Base-by-base conservation (phyloP, 2,329 filamentous ascomycete genomes). In the Fusarium sp. region DNA sequence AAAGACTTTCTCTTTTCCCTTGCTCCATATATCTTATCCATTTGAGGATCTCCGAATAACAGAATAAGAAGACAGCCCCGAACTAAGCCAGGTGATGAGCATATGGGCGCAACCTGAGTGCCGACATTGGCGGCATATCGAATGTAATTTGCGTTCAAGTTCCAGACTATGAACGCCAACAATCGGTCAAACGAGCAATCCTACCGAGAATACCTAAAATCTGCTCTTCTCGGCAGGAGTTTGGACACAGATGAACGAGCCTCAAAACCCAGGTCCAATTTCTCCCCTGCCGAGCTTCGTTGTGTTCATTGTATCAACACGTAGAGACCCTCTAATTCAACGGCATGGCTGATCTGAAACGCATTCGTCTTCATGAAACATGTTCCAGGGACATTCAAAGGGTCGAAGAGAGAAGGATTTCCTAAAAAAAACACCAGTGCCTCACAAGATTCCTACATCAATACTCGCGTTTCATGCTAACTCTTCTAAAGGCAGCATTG, bases 221-320 rank as follows among this genome's bases (percentile, higher is more conserved):
- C 36, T 47, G 27, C 21, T 63, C 23, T 39, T n/a, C 15, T 23
- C 29, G 23, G 36, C 39, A 65, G 41, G 48, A 40, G 50, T 14
- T 21, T 23, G 37, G 40, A 51, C n/a, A 54, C 49, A 45, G 18
- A 29, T 20, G 27, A 48, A 29, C 23, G 43, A 52, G 50, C 50
- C 61, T 66, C 51, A 53, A 47, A 43, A 61, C 56, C 65, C 61
- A 63, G 41, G 35, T 51, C 31, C 65, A 47, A 46, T 46, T 27
- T 53, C 47, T 62, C 60, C 65, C 61, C 66, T 66, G 61, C 61
- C 66, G 61, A 68, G 55, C 53, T 50, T 58, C 25, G 25, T 55
- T 40, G 43, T 49, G 41, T 43, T 58, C 31, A 49, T 51, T 39
- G 33, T 39, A 39, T 41, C 36, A 18, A 42, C 18, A 25, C 46